Conservation (phyloP, 176 grass and related monocot genomes). For the Pharus latifolius region DNA sequence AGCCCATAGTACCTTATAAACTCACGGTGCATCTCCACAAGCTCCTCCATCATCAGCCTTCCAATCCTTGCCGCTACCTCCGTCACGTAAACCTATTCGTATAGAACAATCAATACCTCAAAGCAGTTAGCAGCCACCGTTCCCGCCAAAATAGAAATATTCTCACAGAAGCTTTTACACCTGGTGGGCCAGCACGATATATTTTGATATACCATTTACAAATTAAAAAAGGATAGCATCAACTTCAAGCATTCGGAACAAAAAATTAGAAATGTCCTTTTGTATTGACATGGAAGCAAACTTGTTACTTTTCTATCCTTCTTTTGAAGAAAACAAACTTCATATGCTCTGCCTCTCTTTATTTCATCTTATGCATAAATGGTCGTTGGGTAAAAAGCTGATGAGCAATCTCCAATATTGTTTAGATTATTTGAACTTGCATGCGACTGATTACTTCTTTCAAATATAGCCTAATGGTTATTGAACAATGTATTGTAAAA, state of each 20-base stretch:
- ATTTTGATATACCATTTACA: neutral
- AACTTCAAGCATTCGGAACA: too few relatives aligned
- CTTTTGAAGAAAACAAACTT: neutral
- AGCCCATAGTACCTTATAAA: slow-evolving; percentile 71
- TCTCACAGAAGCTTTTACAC: neutral
- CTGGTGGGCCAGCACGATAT: neutral
- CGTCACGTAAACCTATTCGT: slow-evolving; percentile 61
- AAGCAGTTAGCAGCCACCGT: neutral
- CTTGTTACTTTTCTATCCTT: neutral
- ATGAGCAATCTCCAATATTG: neutral
- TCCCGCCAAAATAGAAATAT: neutral
- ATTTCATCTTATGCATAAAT: neutral
- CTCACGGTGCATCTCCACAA: slow-evolving; percentile 63
- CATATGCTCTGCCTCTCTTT: neutral
- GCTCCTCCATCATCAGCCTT: slow-evolving; percentile 68
- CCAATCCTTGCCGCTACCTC: slow-evolving; percentile 57
- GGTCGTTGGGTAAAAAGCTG: neutral
- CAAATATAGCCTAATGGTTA: neutral
- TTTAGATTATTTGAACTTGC: neutral
- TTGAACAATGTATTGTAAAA: neutral
- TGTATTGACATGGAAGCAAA: neutral
- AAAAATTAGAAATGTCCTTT: too few relatives aligned
- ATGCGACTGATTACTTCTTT: neutral
- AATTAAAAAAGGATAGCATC: neutral
- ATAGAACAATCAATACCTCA: slow-evolving; percentile 6